Conservation (phyloP, 106 monocot genomes). For the Dioscorea alata region DNA sequence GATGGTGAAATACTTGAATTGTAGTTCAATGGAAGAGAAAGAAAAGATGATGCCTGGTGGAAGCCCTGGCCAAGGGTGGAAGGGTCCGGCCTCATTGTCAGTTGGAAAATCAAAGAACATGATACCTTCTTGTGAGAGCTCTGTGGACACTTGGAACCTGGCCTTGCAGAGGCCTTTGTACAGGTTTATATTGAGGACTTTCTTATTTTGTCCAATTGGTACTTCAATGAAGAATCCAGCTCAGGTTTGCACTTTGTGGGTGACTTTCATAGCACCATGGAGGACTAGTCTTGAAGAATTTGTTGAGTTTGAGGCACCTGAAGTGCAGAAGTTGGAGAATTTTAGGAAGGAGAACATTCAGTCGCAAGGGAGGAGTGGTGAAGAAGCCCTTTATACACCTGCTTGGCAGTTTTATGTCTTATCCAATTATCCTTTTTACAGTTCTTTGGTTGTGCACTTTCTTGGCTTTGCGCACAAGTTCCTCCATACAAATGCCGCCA, state of each 20-base stretch:
- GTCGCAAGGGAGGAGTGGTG: slow-evolving; percentile 7
- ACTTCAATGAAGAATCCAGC: slow-evolving; percentile 60
- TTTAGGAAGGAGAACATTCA: slow-evolving; percentile 9
- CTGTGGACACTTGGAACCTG: slow-evolving; percentile 49
- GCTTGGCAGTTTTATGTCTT: slow-evolving; percentile 63
- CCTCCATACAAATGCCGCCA: slow-evolving; percentile 56
- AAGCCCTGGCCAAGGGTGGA: slow-evolving; percentile 16
- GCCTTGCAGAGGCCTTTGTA: slow-evolving; percentile 80
- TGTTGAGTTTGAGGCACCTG: slow-evolving; percentile 38
- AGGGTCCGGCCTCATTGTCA: not conserved
- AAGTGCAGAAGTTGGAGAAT: slow-evolving; percentile 6
- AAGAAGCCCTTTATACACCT: slow-evolving; percentile 22
- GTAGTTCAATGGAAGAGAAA: slow-evolving; percentile 12
- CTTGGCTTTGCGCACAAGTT: slow-evolving; percentile 89
- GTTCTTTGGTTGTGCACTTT: slow-evolving; percentile 76
- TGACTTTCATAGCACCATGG: slow-evolving; percentile 73
- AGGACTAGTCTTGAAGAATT: slow-evolving; percentile 40
- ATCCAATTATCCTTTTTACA: slow-evolving; percentile 89
- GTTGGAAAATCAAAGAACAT: slow-evolving; percentile 6
- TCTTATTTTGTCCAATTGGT: slow-evolving; percentile 78
- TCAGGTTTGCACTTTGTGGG: slow-evolving; percentile 76
- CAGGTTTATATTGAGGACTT: slow-evolving; percentile 75
- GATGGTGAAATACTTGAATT: slow-evolving; percentile 66
- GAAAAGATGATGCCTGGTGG: slow-evolving; percentile 7
- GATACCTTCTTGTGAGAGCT: slow-evolving; percentile 14